Evolutionary conservation across 805 yeast species (phyloP), one percentile per base, ranked within the genome.

Genomic region (Debaryomyces castellii): DNA sequence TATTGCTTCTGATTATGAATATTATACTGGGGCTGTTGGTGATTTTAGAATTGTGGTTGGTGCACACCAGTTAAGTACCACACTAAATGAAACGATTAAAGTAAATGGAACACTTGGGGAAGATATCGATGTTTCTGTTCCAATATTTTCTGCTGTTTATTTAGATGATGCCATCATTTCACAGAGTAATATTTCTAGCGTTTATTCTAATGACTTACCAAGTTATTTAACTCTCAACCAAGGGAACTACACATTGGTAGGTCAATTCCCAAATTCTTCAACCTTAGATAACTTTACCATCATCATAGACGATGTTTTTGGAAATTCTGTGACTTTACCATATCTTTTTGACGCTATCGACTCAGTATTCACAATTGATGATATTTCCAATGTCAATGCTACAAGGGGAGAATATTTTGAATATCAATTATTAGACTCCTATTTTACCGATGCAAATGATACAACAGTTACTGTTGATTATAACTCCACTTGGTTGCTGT

Each of bases 41-140:
- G 67, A 77, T 24, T 94, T 94, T 68, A 74, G 80, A 48, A 69
- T 94, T 30, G 70, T 85, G 21, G 85, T 92, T 30, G 99, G 99
- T 35, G 96, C 95, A 8, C 97, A 94, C 62, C 84, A 80, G 50
- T 74, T 94, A 51, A 76, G 89, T 32, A 84, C 94, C 1, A 72
- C 83, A 18, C 59, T 82, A 32, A 79, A 86, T 47, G 75, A 77
- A 40, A 74, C 81, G 1, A 66, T 81, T 23, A 63, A 73, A 18
- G 72, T 87, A 47, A 87, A 87, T 54, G 91, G 89, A 2, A 85
- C 94, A 5, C 77, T 76, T 18, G 81, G 82, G 39, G 76, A 79
- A 27, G 55, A 63, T 0, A 74, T 92, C 54, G 58, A 73, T 21
- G 74, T 80, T 48, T 61, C 72, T 1, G 69, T 90, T 18, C 96